These are phyloP conservation scores for Termitomyces heimii DNA, from an alignment of 768 basidiomycete species.

Conservation along the genomic window DNA sequence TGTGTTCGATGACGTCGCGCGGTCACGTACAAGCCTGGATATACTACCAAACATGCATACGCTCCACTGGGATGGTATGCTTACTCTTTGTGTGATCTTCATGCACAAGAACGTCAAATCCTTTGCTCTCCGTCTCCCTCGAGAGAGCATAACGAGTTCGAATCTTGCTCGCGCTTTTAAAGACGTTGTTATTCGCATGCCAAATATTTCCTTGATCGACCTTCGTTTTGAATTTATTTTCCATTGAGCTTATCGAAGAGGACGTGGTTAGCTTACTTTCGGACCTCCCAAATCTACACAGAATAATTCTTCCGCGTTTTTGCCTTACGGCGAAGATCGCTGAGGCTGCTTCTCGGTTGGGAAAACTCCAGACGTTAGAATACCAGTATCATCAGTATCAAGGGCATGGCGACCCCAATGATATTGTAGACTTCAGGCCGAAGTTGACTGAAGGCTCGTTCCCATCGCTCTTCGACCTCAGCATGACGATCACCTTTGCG, in stretches of 20 bases:
- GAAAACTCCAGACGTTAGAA: conserved; percentile 40
- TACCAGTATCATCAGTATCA: conserved; percentile 46
- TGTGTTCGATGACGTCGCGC: conserved; percentile 50
- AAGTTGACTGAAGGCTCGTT: conserved; percentile 42
- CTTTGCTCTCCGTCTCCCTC: conserved; percentile 25
- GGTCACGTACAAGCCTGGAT: conserved; percentile 45
- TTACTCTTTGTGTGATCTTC: conserved; percentile 39
- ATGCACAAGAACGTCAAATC: conserved; percentile 48
- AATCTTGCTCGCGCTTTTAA: conserved; percentile 22
- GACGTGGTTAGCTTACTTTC: background rate
- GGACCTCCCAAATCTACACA: conserved; percentile 35
- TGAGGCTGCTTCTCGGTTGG: conserved; percentile 38
- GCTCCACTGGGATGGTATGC: conserved; percentile 39
- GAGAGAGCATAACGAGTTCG: background rate
- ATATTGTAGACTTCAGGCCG: conserved; percentile 40
- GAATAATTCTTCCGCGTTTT: conserved; percentile 46
- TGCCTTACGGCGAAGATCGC: conserved; percentile 40
- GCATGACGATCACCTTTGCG: conserved; percentile 36
- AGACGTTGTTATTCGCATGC: conserved; percentile 43
- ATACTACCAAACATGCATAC: conserved; percentile 51
- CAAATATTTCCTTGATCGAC: conserved; percentile 40
- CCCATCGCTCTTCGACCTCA: conserved; percentile 47
- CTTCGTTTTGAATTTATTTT: conserved; percentile 34
- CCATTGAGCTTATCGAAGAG: conserved; percentile 34
- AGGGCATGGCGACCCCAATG: conserved; percentile 38